Evolutionary conservation across 164 flowering plant species (phyloP).

Genomic region (Nymphaea colorata): DNA sequence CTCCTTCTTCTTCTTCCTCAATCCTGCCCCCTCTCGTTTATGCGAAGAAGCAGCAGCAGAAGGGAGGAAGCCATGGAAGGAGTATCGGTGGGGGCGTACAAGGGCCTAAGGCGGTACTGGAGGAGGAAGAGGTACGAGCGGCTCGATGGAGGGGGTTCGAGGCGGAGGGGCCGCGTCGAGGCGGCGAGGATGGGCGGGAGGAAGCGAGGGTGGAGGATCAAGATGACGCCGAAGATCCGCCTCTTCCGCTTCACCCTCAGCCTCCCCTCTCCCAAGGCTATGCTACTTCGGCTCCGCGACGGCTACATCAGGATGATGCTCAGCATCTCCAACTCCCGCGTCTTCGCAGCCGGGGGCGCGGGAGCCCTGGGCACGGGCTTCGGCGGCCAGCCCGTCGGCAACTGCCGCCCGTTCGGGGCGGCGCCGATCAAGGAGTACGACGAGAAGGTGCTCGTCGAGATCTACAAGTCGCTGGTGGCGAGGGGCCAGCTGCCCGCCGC

Average conservation of each 20-base stretch:
- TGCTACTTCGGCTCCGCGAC: constrained; percentile 43
- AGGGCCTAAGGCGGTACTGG: constrained; percentile 40
- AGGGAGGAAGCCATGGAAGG: constrained; percentile 28
- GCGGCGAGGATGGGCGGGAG: constrained; percentile 7
- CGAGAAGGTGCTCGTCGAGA: constrained; percentile 56
- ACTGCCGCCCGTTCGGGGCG: constrained; percentile 9
- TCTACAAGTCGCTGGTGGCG: constrained; percentile 45
- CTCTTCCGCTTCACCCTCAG: constrained; percentile 5
- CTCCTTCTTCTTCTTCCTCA: background rate
- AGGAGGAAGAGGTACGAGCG: constrained; percentile 34
- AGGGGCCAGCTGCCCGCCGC: constrained; percentile 32
- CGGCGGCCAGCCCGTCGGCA: background rate
- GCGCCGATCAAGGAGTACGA: constrained; percentile 55
- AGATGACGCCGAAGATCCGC: constrained; percentile 31
- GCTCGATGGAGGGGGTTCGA: constrained; percentile 21
- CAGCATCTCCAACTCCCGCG: constrained; percentile 36
- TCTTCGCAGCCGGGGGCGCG: constrained; percentile 11
- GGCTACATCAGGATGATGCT: constrained; percentile 77
- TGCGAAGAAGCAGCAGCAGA: background rate
- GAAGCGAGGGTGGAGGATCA: constrained; percentile 38
- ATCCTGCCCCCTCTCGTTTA: background rate
- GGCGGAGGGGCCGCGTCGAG: constrained; percentile 9
- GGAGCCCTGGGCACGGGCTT: constrained; percentile 15
- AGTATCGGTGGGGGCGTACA: constrained; percentile 19
- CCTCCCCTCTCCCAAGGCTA: constrained; percentile 30